phyloP scores from a whole-genome alignment of 192 early-diverging fungal species.

The Backusella sp. region DNA sequence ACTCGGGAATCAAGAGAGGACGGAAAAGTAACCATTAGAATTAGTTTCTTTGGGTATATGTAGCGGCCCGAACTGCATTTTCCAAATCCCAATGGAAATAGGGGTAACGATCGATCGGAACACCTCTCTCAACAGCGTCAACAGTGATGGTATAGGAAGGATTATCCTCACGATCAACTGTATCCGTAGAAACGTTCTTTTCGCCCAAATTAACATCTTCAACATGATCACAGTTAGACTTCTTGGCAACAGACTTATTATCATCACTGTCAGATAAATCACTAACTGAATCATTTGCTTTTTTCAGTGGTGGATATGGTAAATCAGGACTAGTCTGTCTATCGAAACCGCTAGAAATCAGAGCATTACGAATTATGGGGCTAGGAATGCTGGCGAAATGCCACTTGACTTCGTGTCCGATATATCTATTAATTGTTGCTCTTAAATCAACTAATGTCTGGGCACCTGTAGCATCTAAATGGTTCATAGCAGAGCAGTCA shows the following conservation, averaged over 20 bases:
- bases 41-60: neutral
- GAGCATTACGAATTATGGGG: conserved; percentile 6
- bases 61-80: conserved; percentile 17
- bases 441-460: conserved; percentile 11
- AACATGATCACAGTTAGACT: conserved; percentile 2
- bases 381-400: conserved; percentile 18
- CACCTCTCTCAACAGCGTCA: neutral
- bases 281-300: neutral
- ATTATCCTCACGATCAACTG: neutral
- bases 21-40: neutral
- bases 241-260: conserved; percentile 11
- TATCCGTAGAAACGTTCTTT: neutral
- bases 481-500: conserved; percentile 21
- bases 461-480: conserved; percentile 20
- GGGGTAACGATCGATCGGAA: conserved; percentile 15
- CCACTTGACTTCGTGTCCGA: conserved; percentile 24
- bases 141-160: neutral
- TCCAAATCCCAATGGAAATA: conserved; percentile 33
- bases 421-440: conserved; percentile 1
- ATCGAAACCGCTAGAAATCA: conserved; percentile 22
- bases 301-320: neutral
- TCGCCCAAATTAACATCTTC: conserved; percentile 12
- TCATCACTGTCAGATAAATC: conserved; percentile 1
- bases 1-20: neutral
- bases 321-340: neutral